A percentile compares a stretch with the other conserved stretches of the same genome.
Evolutionary conservation across 2,329 filamentous ascomycete species (phyloP).

Genomic region (Microdochium trichocladiopsis): DNA sequence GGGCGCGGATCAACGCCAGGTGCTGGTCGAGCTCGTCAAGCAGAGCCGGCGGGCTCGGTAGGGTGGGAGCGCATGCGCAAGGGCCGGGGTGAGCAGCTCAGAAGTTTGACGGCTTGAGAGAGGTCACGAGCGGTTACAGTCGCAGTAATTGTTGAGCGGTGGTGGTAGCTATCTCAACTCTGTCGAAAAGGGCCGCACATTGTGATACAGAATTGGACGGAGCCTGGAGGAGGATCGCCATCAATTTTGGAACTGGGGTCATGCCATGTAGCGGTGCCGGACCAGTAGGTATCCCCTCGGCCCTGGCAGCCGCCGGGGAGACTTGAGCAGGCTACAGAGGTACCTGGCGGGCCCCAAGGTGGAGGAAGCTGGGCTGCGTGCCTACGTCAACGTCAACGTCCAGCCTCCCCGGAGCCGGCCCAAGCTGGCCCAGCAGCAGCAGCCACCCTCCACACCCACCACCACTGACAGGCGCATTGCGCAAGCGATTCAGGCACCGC

Average conservation of each 20-base stretch:
- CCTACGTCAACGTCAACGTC: not conserved
- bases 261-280: not conserved
- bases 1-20: not conserved
- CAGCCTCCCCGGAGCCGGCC: not conserved
- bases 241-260: not conserved
- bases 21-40: constrained; percentile 1
- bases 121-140: too few relatives aligned
- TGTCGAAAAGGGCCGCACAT: too few relatives aligned
- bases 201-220: not conserved
- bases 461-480: not conserved
- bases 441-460: not conserved
- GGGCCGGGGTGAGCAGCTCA: too few relatives aligned
- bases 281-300: not conserved
- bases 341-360: not conserved
- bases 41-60: constrained; percentile 1
- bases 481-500: not conserved
- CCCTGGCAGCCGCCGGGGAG: not conserved
- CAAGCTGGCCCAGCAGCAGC: not conserved
- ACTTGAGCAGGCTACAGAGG: not conserved
- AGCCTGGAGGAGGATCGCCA: not conserved
- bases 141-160: not conserved
- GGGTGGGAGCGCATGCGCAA: not conserved
- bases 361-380: not conserved
- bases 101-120: too few relatives aligned
- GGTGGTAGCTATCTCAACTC: not conserved